Conservation (phyloP, 1,139 yeast genomes). For the Blastobotrys ciferrii region DNA sequence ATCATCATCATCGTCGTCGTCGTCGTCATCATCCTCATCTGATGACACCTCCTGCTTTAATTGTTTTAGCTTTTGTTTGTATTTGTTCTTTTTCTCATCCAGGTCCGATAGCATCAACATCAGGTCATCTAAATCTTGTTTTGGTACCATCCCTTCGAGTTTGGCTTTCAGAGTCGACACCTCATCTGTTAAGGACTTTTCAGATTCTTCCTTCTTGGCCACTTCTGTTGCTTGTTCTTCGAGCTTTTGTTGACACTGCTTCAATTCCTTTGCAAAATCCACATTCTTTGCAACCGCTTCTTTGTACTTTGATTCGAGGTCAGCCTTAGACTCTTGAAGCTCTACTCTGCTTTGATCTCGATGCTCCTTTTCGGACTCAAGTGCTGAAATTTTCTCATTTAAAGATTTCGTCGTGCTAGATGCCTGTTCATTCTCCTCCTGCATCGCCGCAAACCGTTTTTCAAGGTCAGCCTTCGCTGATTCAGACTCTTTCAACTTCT, state of each 20-base stretch:
- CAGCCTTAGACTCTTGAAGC: not conserved
- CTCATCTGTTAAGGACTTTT: slow-evolving; percentile 11
- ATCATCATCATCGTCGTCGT: slow-evolving; percentile 37
- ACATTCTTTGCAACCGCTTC: slow-evolving; percentile 10
- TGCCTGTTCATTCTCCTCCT: slow-evolving; percentile 12
- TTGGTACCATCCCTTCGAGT: slow-evolving; percentile 45
- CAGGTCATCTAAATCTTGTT: slow-evolving; percentile 69
- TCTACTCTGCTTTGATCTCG: not conserved
- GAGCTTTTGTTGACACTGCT: not conserved
- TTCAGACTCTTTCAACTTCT: slow-evolving; percentile 10
- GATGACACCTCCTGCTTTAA: slow-evolving; percentile 47
- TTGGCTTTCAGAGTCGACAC: slow-evolving; percentile 15
- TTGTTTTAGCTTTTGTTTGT: slow-evolving; percentile 51
- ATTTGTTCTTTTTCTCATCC: slow-evolving; percentile 63
- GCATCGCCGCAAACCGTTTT: slow-evolving; percentile 3
- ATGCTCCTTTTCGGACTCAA: not conserved
- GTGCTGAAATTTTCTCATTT: slow-evolving; percentile 3
- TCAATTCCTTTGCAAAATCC: slow-evolving; percentile 4
- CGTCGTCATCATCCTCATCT: slow-evolving; percentile 53
- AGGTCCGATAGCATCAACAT: slow-evolving; percentile 71
- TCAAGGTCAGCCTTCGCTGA: slow-evolving; percentile 6
- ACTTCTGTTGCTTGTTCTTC: slow-evolving; percentile 4
- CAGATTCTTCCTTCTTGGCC: slow-evolving; percentile 3
- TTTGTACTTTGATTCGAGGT: slow-evolving; percentile 15
- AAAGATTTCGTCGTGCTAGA: slow-evolving; percentile 4